Percentiles rank a stretch among this genome's conserved stretches.
phyloP scores from a whole-genome alignment of 2,329 filamentous ascomycete species.

The Trichophaea hybrida region DNA sequence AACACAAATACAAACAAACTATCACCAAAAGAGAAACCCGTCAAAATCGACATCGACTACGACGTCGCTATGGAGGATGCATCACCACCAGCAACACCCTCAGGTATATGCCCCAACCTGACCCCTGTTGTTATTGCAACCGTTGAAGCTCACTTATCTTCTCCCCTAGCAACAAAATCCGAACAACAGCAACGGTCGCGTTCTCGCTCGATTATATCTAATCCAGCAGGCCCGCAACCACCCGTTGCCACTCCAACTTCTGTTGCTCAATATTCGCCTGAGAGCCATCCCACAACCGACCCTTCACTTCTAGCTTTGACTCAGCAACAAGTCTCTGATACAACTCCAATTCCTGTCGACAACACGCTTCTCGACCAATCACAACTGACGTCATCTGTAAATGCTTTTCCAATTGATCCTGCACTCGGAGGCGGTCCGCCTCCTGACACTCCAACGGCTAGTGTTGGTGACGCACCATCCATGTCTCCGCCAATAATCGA shows the following conservation, averaged over 20 bases:
- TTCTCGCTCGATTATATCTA: slow-evolving; percentile 21
- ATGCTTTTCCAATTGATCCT: slow-evolving; percentile 21
- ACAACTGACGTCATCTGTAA: slow-evolving; percentile 5
- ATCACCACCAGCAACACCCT: not conserved
- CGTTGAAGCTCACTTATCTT: not conserved
- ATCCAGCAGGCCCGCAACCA: slow-evolving; percentile 12
- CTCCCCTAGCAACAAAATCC: not conserved
- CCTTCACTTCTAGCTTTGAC: slow-evolving; percentile 22
- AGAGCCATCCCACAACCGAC: slow-evolving; percentile 22
- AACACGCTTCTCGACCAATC: slow-evolving; percentile 12
- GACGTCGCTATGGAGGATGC: not conserved
- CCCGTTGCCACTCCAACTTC: slow-evolving; percentile 15
- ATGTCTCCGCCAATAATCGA: slow-evolving; percentile 13
- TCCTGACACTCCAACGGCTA: slow-evolving; percentile 1
- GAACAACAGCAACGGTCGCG: slow-evolving; percentile 16
- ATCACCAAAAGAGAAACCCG: not conserved
- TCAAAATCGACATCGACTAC: not conserved
- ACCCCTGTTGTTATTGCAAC: not conserved
- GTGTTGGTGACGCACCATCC: slow-evolving; percentile 4
- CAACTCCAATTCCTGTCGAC: slow-evolving; percentile 17
- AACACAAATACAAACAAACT: not conserved
- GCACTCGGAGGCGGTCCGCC: slow-evolving; percentile 18
- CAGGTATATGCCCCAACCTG: not conserved
- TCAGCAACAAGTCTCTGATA: slow-evolving; percentile 20
- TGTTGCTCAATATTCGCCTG: slow-evolving; percentile 8